These are phyloP conservation scores for Fomitopsis pulvina DNA, from an alignment of 768 basidiomycete species.

Conservation along the genomic window DNA sequence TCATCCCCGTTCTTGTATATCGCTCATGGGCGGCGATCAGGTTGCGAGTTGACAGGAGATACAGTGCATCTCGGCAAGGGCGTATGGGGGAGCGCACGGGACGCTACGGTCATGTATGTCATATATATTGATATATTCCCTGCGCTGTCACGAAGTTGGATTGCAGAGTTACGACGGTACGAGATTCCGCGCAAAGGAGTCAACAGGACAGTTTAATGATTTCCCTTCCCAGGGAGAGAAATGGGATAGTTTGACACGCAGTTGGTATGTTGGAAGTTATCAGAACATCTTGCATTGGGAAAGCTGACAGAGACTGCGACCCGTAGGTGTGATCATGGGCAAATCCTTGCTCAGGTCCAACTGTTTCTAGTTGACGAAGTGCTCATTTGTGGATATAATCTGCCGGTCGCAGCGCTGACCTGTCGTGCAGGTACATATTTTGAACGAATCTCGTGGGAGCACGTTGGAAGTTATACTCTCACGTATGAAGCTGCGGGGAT, in stretches of 20 bases:
- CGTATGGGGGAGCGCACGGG: slow-evolving; percentile 68
- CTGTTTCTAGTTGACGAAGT: slow-evolving; percentile 93
- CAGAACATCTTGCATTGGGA: slow-evolving; percentile 1
- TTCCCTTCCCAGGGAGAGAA: slow-evolving; percentile 72
- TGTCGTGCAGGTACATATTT: slow-evolving; percentile 70
- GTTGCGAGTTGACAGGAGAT: slow-evolving; percentile 90
- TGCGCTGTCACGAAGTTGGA: too few species aligned
- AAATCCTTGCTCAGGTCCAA: slow-evolving; percentile 61
- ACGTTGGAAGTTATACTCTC: slow-evolving; percentile 93
- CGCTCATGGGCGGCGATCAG: slow-evolving; percentile 31
- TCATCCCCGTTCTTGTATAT: not conserved
- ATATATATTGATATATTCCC: too few species aligned
- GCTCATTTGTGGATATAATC: slow-evolving; percentile 5
- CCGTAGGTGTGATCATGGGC: slow-evolving; percentile 53
- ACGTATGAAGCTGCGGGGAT: slow-evolving; percentile 78
- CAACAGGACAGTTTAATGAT: not conserved
- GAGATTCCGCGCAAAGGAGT: not conserved
- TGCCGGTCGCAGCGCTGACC: not conserved
- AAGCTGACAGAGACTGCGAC: not conserved
- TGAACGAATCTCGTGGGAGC: slow-evolving; percentile 87
- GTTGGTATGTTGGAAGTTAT: slow-evolving; percentile 46
- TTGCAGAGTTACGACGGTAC: slow-evolving; percentile 17
- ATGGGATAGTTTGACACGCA: slow-evolving; percentile 90
- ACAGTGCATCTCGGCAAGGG: slow-evolving; percentile 61
- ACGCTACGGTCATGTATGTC: slow-evolving; percentile 72